phyloP scores from a whole-genome alignment of 495 filamentous ascomycete genomes.

The Penicillium soppii region DNA sequence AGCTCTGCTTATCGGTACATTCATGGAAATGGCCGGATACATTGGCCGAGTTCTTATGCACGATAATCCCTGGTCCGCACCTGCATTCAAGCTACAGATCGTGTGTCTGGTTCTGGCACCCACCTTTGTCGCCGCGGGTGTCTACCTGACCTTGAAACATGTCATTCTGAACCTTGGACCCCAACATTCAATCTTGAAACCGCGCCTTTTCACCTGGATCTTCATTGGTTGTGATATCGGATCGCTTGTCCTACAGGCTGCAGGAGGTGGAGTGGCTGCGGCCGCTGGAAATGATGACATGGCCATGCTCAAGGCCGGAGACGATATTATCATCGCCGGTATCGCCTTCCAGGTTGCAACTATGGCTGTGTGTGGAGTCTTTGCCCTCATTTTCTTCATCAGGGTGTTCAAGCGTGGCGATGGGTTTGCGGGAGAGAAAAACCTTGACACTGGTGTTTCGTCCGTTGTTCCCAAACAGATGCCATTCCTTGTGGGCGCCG shows the following conservation, averaged over 20 bases:
- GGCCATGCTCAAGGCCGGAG: constrained; percentile 34
- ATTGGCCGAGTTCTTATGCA: constrained; percentile 58
- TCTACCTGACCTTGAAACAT: constrained; percentile 70
- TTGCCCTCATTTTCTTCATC: constrained; percentile 51
- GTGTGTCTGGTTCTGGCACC: constrained; percentile 65
- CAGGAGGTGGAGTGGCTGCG: constrained; percentile 60
- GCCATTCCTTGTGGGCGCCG: constrained; percentile 48
- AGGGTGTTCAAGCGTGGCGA: constrained; percentile 38
- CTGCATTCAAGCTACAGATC: constrained; percentile 66
- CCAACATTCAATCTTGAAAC: constrained; percentile 52
- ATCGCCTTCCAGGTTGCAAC: constrained; percentile 70
- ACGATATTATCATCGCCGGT: constrained; percentile 69
- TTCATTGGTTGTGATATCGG: constrained; percentile 68
- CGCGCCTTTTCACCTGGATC: constrained; percentile 62
- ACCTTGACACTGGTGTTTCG: constrained; percentile 12
- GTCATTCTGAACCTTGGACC: constrained; percentile 55
- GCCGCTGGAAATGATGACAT: constrained; percentile 23
- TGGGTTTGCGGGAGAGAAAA: constrained; percentile 31
- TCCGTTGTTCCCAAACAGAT: constrained; percentile 40
- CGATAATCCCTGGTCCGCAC: constrained; percentile 57
- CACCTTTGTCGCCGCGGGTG: constrained; percentile 61
- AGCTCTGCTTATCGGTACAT: constrained; percentile 49
- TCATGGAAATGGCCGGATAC: constrained; percentile 55
- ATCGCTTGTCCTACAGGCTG: constrained; percentile 62
- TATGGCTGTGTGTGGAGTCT: constrained; percentile 54